Conservation (phyloP, 176 grass and related monocot genomes). For the Thinopyrum elongatum region DNA sequence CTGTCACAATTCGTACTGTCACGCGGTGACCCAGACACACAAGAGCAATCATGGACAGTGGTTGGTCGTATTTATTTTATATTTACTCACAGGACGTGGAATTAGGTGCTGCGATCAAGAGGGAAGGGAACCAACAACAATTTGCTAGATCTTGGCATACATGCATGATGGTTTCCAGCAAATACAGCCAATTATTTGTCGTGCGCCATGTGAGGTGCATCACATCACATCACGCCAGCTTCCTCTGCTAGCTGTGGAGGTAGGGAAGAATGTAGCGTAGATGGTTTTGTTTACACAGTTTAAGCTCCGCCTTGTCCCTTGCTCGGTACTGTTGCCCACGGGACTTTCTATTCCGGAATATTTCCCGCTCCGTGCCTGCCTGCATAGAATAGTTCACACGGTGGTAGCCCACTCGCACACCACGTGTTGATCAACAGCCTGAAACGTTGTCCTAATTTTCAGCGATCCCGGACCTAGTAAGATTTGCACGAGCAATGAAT, state of each 20-base stretch:
- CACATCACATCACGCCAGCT: background rate
- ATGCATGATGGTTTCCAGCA: background rate
- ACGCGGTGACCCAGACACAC: background rate
- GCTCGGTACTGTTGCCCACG: conserved; percentile 6
- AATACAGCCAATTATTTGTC: background rate
- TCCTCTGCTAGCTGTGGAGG: background rate
- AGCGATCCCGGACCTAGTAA: background rate
- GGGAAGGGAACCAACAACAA: background rate
- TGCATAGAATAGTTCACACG: background rate
- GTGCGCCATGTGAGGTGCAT: background rate
- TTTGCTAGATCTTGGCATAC: background rate
- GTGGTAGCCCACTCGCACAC: background rate
- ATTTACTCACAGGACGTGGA: background rate
- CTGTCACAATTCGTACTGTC: background rate
- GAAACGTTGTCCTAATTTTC: background rate
- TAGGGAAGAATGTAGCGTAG: background rate
- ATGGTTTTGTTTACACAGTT: background rate
- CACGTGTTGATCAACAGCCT: background rate
- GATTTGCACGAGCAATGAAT: background rate
- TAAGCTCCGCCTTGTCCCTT: conserved; percentile 5
- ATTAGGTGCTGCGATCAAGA: background rate
- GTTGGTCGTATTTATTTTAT: background rate
- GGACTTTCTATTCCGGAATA: conserved; percentile 9
- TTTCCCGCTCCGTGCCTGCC: background rate
- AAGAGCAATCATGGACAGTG: background rate